Conservation (phyloP, 73 alveolate species). For the Paramecium primaurelia region DNA sequence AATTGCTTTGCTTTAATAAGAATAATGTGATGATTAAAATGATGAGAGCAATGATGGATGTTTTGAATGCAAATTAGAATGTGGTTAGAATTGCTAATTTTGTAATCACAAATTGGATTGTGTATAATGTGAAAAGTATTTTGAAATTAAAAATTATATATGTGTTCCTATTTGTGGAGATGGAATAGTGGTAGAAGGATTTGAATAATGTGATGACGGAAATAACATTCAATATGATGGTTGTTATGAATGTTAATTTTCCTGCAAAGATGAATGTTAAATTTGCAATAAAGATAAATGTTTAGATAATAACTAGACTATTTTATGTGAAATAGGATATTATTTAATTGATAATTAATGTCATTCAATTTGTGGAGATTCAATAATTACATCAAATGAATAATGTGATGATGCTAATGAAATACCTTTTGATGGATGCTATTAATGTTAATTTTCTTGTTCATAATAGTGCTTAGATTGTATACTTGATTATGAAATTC, state of each 20-base stretch:
- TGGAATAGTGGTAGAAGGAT: neutral
- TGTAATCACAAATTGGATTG: neutral
- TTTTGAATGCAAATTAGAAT: neutral
- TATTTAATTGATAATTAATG: neutral
- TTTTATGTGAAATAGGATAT: neutral
- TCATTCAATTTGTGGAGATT: neutral
- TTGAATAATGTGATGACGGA: neutral
- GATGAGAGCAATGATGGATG: neutral
- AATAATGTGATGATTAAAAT: neutral
- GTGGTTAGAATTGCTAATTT: neutral
- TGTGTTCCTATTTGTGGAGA: neutral
- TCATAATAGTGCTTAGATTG: neutral
- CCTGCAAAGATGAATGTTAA: neutral
- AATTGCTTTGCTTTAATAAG: neutral
- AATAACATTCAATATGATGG: neutral
- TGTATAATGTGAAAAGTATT: neutral
- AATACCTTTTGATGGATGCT: neutral
- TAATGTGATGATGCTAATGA: slow-evolving; percentile 14
- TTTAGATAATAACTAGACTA: neutral
- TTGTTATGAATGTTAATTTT: neutral
- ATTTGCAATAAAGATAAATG: neutral
- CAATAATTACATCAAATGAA: neutral
- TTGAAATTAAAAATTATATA: neutral
- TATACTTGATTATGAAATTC: neutral
- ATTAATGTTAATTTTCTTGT: neutral